Evolutionary conservation across 495 filamentous ascomycete genomes (phyloP).

Genomic region (Glonium stellatum): DNA sequence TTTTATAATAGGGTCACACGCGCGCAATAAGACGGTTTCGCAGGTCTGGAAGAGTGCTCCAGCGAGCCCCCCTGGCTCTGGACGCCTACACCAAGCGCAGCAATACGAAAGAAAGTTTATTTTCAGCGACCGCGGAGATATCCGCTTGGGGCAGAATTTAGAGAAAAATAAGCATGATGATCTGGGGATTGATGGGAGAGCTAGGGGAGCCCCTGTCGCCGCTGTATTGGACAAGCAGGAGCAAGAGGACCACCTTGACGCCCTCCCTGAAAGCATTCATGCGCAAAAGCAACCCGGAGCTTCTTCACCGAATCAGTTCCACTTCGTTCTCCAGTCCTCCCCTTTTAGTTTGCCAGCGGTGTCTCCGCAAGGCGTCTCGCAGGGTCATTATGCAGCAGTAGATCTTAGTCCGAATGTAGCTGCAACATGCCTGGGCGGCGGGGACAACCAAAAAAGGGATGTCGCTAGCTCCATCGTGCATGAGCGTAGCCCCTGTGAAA

Average conservation of each 20-base stretch:
- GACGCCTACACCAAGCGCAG: background rate
- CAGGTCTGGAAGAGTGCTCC: background rate
- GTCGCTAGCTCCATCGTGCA: background rate
- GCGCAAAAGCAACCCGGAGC: background rate
- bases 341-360: background rate
- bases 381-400: background rate
- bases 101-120: background rate
- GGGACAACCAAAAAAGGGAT: background rate
- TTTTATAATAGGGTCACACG: background rate
- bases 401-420: background rate
- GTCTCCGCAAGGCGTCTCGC: background rate
- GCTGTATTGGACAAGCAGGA: background rate
- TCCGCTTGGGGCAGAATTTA: background rate
- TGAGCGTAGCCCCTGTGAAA: background rate
- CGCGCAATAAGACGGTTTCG: background rate
- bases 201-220: background rate
- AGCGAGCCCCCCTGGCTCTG: background rate
- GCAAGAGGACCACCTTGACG: background rate
- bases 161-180: background rate
- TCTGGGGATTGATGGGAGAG: background rate
- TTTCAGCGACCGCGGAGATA: background rate
- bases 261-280: background rate
- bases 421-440: background rate
- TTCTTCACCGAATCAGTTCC: slow-evolving; percentile 1
- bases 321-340: slow-evolving; percentile 6